Conservation (phyloP, 2,329 filamentous ascomycete genomes). For the Simplicillium sp. region DNA sequence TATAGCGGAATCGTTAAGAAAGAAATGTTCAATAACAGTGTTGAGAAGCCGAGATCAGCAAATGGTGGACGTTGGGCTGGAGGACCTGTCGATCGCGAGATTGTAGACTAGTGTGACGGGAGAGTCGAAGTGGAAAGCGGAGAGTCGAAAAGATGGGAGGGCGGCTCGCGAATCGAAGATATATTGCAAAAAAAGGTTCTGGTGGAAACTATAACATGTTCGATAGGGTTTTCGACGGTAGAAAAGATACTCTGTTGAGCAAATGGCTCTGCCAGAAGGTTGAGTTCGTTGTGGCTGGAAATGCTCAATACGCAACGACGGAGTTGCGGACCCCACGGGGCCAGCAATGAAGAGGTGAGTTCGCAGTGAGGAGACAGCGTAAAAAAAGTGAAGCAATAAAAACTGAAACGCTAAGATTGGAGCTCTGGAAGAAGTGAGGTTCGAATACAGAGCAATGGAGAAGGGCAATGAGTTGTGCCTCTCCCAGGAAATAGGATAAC, state of each 20-base stretch:
- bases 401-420: too few relatives aligned
- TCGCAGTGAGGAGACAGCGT: neutral
- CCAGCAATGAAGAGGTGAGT: slow-evolving; percentile 4
- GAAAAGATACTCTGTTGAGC: too few relatives aligned
- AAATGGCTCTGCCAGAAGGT: too few relatives aligned
- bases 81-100: slow-evolving; percentile 3
- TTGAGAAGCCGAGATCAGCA: neutral
- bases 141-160: slow-evolving; percentile 2
- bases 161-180: neutral
- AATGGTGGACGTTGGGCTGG: neutral
- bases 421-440: too few relatives aligned
- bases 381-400: neutral
- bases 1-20: too few relatives aligned
- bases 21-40: too few relatives aligned
- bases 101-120: slow-evolving; percentile 1
- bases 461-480: neutral
- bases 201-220: too few relatives aligned
- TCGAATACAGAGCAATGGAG: too few relatives aligned
- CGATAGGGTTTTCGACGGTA: too few relatives aligned
- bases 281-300: neutral
- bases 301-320: slow-evolving; percentile 1
- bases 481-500: too few relatives aligned
- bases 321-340: slow-evolving; percentile 8
- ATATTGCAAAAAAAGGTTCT: too few relatives aligned
- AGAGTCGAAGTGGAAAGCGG: neutral